Percentiles rank a stretch among this genome's conserved stretches.
Evolutionary conservation across 2,329 filamentous ascomycete genomes (phyloP).

Genomic region (Furcasterigmium sp.): DNA sequence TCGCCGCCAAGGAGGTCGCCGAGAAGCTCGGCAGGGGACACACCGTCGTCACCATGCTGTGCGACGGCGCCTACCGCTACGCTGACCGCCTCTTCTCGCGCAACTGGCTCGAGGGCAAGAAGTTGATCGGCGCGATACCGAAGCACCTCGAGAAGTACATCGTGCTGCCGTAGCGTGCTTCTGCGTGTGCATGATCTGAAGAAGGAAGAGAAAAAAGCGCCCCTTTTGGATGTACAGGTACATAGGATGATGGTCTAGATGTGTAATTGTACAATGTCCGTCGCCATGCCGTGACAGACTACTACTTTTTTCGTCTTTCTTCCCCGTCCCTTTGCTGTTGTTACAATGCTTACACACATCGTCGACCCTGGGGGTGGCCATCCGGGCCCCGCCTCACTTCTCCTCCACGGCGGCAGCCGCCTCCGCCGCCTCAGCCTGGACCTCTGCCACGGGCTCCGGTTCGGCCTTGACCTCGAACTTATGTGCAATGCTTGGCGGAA

Average conservation of each 20-base stretch:
- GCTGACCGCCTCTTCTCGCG: slow-evolving; percentile 88
- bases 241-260: slow-evolving; percentile 6
- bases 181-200: too few species aligned
- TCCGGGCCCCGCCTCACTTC: too few species aligned
- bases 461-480: slow-evolving; percentile 2
- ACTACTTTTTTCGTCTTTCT: not conserved
- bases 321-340: not conserved
- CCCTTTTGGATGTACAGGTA: slow-evolving; percentile 7
- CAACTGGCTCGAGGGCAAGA: slow-evolving; percentile 87
- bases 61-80: slow-evolving; percentile 96
- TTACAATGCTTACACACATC: too few species aligned
- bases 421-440: not conserved
- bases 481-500: too few species aligned
- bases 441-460: not conserved
- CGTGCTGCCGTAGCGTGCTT: slow-evolving; percentile 84
- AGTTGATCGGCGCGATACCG: slow-evolving; percentile 74
- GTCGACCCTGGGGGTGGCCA: too few species aligned
- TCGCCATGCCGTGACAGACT: not conserved
- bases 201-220: too few species aligned
- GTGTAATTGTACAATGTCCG: slow-evolving; percentile 14
- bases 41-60: slow-evolving; percentile 89
- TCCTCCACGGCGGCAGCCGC: too few species aligned
- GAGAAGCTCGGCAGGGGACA: slow-evolving; percentile 83
- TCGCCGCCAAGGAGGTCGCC: slow-evolving; percentile 89
- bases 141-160: slow-evolving; percentile 89